Base-by-base conservation (phyloP, 768 basidiomycete genomes). In the Boletales sp. region DNA sequence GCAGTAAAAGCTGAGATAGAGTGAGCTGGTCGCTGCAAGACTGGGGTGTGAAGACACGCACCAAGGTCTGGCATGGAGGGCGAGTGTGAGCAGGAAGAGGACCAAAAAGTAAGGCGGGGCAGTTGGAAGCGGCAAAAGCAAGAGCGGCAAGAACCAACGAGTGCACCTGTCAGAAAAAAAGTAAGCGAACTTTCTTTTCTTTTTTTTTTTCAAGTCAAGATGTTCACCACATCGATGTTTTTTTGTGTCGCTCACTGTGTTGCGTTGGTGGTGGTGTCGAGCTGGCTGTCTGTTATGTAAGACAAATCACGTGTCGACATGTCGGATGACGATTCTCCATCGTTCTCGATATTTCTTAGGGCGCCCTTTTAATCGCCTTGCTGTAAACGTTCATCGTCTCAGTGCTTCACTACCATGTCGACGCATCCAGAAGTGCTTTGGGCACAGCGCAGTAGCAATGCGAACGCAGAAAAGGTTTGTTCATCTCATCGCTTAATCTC, bases 361-460 rank as follows among this genome's bases (percentile, higher is more conserved):
- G n/a, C 28, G 13, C 48, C 44, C 25, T 28, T 28, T 28, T 4
- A 28, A 28, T 5, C 25, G 25, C 5, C 25, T 28, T 28, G 25
- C 25, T 6, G 25, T 28, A 5, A 4, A 28, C 25, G 25, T 28
- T 7, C 25, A 28, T 5, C 25, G 25, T 28, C 25, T 28, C 25
- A 28, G 25, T 28, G 4, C 6, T 28, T 7, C 25, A 28, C 25
- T 28, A 40, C 55, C 50, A 78, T 78, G 77, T 21, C 74, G 30
- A 60, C 52, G 15, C 90, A 92, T 69, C 94, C 94, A 34, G 93
- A 96, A 72, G 76, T 95, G 33, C 78, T 94, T 2, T 98, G 94
- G 93, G 94, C 95, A 41, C 94, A 98, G 72, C 83, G 95, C 59
- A 90, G 86, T 75, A 87, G 83, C 36, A 77, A 69, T 14, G 61